Base-by-base conservation (phyloP, 2,329 filamentous ascomycete species). In the Colletotrichum sp. region DNA sequence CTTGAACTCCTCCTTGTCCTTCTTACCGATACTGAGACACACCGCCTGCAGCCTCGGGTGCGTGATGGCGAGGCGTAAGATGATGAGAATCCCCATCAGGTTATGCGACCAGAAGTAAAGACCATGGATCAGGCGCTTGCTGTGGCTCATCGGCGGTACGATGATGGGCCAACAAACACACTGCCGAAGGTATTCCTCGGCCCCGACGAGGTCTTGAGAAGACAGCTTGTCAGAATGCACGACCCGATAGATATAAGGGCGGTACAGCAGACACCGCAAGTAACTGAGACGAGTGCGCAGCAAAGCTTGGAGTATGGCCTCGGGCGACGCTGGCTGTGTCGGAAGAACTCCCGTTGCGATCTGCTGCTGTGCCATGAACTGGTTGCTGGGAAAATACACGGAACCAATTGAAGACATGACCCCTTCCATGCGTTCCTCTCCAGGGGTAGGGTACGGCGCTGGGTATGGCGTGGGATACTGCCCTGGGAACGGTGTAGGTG, bases 21-120 rank as follows among this genome's bases (percentile, higher is more conserved):
- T 80, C 80, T 21, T 85, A 82, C 9, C 87, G 2, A 36, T 34
- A 16, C 89, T 86, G 72, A 93, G 90, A 26, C 86, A 83, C 28
- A 83, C 79, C n/a, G 44, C 44, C 15, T 49, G 44, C 52, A 93
- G 80, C 72, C 90, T 87, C 2, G 87, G 86, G 60, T 90, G 88
- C 72, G 89, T 88, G 21, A 85, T 85, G 15, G 89, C 89, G 77
- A 92, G 84, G 59, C 91, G 88, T 44, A 93, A 80, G 21, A 93
- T 84, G 62, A 93, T 79, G 28, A 93, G 83, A 28, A 92, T 89
- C 5, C 89, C 89, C 60, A 93, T 85, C 57, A 93, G 86, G 76
- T 92, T 92, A 78, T 93, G 91, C 10, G 90, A 91, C 89, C 91
- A 93, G 70, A 91, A 90, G 80, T 92, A 93, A 2, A 90, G 79